Conservation (phyloP, 768 basidiomycete genomes). For the Auricularia cornea region DNA sequence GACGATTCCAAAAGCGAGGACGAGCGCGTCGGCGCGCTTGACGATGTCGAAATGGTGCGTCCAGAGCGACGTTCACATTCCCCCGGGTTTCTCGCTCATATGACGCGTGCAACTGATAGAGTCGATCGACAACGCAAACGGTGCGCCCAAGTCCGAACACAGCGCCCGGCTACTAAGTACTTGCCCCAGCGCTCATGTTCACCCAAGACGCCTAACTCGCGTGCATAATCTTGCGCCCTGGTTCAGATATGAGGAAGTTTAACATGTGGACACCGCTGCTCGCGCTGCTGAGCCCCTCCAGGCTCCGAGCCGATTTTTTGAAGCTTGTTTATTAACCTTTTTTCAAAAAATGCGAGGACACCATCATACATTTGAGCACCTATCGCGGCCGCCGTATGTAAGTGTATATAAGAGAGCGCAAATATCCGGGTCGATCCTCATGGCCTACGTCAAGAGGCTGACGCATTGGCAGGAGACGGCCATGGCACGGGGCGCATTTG, state of each 20-base stretch:
- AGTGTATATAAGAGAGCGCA: too few species aligned
- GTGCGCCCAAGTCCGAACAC: constrained; percentile 24
- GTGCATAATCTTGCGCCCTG: too few species aligned
- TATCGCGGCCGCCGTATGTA: too few species aligned
- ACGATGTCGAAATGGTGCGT: constrained; percentile 81
- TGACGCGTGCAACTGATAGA: constrained; percentile 56
- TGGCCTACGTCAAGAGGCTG: too few species aligned
- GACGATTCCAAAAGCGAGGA: constrained; percentile 49
- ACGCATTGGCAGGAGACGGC: too few species aligned
- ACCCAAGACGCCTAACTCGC: too few species aligned
- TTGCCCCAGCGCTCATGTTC: background rate
- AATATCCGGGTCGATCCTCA: too few species aligned
- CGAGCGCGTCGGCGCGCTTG: constrained; percentile 59
- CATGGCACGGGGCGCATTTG: too few species aligned
- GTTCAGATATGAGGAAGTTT: constrained; percentile 69
- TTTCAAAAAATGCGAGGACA: constrained; percentile 77
- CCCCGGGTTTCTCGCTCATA: background rate
- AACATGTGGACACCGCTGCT: constrained; percentile 76
- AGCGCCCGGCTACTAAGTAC: background rate
- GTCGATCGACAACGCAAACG: constrained; percentile 85
- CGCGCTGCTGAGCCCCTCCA: constrained; percentile 40
- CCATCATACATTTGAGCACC: constrained; percentile 68
- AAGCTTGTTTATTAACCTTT: too few species aligned
- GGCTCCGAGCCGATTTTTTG: constrained; percentile 55
- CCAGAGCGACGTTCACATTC: too few species aligned